phyloP scores from a whole-genome alignment of 129 eudicot species.

The Tanacetum coccineum region DNA sequence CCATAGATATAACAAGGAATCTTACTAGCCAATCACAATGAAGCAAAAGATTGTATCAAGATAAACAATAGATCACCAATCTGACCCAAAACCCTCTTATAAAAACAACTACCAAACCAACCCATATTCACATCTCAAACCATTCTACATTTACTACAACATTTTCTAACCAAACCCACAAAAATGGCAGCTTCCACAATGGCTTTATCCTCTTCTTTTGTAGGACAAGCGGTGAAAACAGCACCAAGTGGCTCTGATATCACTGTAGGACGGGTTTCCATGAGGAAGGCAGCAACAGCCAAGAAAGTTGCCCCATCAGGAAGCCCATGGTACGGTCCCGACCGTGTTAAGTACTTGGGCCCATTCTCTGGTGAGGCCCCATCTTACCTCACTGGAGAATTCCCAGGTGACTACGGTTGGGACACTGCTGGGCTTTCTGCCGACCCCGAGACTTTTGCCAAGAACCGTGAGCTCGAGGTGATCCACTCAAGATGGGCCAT shows the following conservation, averaged over 20 bases:
- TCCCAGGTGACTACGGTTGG: slow-evolving; percentile 45
- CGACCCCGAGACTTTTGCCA: slow-evolving; percentile 37
- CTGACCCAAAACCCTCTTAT: slow-evolving; percentile 17
- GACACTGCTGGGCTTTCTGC: slow-evolving; percentile 43
- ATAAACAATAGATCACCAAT: slow-evolving; percentile 26
- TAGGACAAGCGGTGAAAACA: slow-evolving; percentile 32
- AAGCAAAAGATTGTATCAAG: slow-evolving; percentile 31
- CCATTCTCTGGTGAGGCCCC: slow-evolving; percentile 42
- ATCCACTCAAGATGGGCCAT: slow-evolving; percentile 58
- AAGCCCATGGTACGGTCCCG: slow-evolving; percentile 46
- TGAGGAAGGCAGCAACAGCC: slow-evolving; percentile 25
- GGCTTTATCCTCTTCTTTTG: slow-evolving; percentile 37
- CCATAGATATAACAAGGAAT: slow-evolving; percentile 24
- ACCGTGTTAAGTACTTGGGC: slow-evolving; percentile 39
- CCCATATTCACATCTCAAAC: slow-evolving; percentile 28
- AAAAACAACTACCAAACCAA: slow-evolving; percentile 16
- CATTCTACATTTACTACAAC: not conserved
- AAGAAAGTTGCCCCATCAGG: slow-evolving; percentile 34
- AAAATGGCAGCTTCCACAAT: slow-evolving; percentile 42
- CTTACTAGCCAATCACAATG: slow-evolving; percentile 25
- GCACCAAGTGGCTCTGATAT: slow-evolving; percentile 27
- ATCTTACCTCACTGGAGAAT: slow-evolving; percentile 38
- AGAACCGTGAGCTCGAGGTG: slow-evolving; percentile 45
- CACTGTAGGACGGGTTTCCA: slow-evolving; percentile 30
- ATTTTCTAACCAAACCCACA: slow-evolving; percentile 19